These are phyloP conservation scores for Solanum microdontum DNA, from an alignment of 257 asterid species.

Conservation along the genomic window DNA sequence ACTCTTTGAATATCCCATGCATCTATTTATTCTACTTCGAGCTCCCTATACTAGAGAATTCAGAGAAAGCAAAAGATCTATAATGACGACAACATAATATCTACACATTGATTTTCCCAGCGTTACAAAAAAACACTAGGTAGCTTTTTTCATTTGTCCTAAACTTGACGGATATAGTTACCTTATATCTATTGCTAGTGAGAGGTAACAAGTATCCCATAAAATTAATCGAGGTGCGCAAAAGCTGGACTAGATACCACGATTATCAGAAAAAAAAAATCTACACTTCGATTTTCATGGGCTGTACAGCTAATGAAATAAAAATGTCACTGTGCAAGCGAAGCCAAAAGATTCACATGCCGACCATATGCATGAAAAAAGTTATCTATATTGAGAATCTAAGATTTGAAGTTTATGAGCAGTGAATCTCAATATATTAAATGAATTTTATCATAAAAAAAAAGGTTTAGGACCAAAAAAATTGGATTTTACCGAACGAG, in stretches of 20 bases:
- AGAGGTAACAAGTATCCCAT: not conserved
- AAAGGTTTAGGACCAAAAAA: not conserved
- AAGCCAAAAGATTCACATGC: not conserved
- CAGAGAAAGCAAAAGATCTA: not conserved
- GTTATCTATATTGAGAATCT: not conserved
- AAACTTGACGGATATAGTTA: too few relatives aligned
- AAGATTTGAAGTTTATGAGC: not conserved
- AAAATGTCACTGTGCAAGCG: not conserved
- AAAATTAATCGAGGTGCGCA: not conserved
- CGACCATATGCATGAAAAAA: not conserved
- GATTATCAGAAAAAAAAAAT: rapidly evolving
- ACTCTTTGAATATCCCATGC: not conserved
- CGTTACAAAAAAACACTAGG: too few relatives aligned
- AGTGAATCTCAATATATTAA: not conserved
- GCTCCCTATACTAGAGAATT: not conserved
- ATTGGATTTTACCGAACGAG: not conserved
- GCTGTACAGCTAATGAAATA: constrained; percentile 6
- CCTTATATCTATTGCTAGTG: not conserved
- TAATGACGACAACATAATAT: not conserved
- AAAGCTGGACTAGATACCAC: too few relatives aligned
- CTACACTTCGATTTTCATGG: not conserved
- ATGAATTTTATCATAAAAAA: not conserved
- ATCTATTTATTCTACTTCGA: not conserved
- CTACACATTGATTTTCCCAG: not conserved
- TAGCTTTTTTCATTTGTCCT: too few relatives aligned